Evolutionary conservation across 2,329 filamentous ascomycete species (phyloP), one percentile per base, ranked within the genome.

Genomic region (Nemania serpens): DNA sequence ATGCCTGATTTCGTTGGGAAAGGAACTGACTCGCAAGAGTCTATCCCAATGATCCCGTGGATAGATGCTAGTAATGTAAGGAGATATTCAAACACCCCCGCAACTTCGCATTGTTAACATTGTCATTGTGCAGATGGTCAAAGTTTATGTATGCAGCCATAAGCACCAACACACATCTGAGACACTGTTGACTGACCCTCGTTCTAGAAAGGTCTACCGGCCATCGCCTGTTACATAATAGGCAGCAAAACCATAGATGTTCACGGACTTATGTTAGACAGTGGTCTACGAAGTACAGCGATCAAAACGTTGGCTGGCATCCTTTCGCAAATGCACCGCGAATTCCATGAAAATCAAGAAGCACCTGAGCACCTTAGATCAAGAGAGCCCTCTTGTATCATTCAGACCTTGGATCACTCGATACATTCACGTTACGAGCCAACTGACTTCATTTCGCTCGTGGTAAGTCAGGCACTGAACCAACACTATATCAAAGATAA

Each of bases 301-400:
- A 7, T 36, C 7, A 36, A 53, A 43, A 37, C 5, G 0, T 36
- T 54, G 15, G 20, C 4, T 1, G 13, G 1, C 13, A 13, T 59
- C 5, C 13, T 59, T 29, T 1, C 0, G 1, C 22, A 43, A 43
- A 11, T 59, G 39, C 34, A 5, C 6, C 11, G 12, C 25, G 56
- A 59, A 18, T 59, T 59, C 17, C 42, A 29, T 11, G 34, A 54
- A 25, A 59, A 49, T 25, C 12, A 49, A 5, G 56, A 59, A 15
- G 49, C 56, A 25, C 34, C 5, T 1, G 43, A 7, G 33, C 9
- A 36, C n/a, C 17, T 48, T 1, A 48, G 50, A 43, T 48, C 49
- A 6, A 48, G 56, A 36, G 49, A 59, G 22, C 56, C 49, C 4
- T 54, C 50, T 1, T 59, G 50, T 49, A 33, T 29, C 49, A 13